A percentile compares a stretch with the other conserved stretches of the same genome.
Evolutionary conservation across 2,329 filamentous ascomycete genomes (phyloP).

Genomic region (Arachnopeziza araneosa): DNA sequence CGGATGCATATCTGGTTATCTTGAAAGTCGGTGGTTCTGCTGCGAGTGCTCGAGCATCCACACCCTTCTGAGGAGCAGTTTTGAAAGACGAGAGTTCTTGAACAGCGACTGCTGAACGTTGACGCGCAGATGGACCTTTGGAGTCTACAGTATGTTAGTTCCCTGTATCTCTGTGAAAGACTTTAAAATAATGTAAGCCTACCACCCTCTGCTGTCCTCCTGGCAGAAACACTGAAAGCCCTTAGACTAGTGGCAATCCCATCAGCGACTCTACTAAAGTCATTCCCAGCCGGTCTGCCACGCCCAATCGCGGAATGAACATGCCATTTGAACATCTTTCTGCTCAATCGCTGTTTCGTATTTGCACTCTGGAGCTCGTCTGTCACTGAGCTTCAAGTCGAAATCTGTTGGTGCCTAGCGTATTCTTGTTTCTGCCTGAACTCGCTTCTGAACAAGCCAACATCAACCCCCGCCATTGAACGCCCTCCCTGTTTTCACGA

Average conservation of each 20-base stretch:
- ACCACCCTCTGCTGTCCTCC: slow-evolving; percentile 17
- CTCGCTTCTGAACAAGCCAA: background rate
- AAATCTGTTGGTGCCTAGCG: slow-evolving; percentile 11
- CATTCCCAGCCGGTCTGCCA: slow-evolving; percentile 23
- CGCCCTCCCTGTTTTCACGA: background rate
- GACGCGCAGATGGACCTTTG: background rate
- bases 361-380: background rate
- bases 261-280: slow-evolving; percentile 26
- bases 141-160: slow-evolving; percentile 5
- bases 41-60: slow-evolving; percentile 30
- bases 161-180: background rate
- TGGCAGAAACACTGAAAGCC: slow-evolving; percentile 27
- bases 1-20: slow-evolving; percentile 14
- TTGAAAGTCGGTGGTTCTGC: slow-evolving; percentile 23
- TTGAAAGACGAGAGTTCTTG: background rate
- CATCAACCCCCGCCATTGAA: background rate
- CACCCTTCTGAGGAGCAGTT: slow-evolving; percentile 10
- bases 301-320: slow-evolving; percentile 28
- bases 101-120: background rate
- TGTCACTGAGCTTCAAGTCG: background rate
- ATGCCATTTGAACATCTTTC: slow-evolving; percentile 32
- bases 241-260: slow-evolving; percentile 29
- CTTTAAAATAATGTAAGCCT: background rate
- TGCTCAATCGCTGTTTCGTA: background rate
- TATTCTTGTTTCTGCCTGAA: slow-evolving; percentile 9